Evolutionary conservation across 2,329 filamentous ascomycete genomes (phyloP).

Genomic region (Beauveria varroae): DNA sequence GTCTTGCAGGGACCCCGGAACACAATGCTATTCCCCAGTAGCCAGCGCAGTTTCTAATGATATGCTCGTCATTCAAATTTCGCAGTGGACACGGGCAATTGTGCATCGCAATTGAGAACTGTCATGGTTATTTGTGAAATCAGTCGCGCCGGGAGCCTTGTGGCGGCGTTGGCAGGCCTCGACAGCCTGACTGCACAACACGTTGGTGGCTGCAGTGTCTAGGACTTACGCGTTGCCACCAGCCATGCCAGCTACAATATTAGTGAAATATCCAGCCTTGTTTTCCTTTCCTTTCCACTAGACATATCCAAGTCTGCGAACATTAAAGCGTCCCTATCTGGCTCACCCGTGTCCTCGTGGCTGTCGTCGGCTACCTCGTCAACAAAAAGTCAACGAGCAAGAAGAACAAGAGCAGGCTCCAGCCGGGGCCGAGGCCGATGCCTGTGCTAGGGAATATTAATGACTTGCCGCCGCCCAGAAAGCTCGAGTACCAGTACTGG

Average conservation of each 20-base stretch:
- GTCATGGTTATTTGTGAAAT: too few species aligned
- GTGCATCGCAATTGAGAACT: too few species aligned
- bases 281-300: background rate
- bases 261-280: background rate
- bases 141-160: too few species aligned
- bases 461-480: constrained; percentile 33
- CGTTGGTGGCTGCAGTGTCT: too few species aligned
- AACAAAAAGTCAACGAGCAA: background rate
- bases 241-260: background rate
- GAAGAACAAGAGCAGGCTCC: constrained; percentile 20
- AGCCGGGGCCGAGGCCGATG: constrained; percentile 38
- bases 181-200: too few species aligned
- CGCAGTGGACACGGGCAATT: too few species aligned
- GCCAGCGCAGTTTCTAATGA: background rate
- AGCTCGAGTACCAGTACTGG: constrained; percentile 29
- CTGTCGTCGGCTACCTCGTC: background rate
- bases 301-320: background rate
- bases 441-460: constrained; percentile 39
- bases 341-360: background rate
- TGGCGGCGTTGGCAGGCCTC: too few species aligned
- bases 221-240: background rate
- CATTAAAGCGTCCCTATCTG: background rate
- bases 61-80: too few species aligned
- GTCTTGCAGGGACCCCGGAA: background rate
- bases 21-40: background rate